A percentile compares a stretch with the other conserved stretches of the same genome.
Evolutionary conservation across 345 rosid species (phyloP).

Genomic region (Eucalyptus paniculata): DNA sequence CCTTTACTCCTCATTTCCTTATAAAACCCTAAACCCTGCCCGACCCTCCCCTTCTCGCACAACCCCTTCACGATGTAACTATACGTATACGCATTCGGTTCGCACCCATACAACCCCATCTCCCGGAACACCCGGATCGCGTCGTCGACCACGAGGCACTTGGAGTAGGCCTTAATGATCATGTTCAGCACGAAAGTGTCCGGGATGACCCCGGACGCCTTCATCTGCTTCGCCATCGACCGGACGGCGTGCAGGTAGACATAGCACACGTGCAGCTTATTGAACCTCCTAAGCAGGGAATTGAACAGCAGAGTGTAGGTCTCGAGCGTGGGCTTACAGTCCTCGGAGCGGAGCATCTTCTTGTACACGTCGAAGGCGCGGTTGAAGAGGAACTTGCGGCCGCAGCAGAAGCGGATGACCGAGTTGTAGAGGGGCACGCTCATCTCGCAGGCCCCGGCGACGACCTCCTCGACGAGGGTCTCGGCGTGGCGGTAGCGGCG

Average conservation of each 20-base stretch:
- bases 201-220: constrained; percentile 64
- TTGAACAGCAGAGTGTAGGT: constrained; percentile 49
- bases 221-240: constrained; percentile 83
- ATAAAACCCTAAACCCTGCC: constrained; percentile 62
- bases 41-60: constrained; percentile 69
- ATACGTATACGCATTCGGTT: constrained; percentile 58
- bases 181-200: constrained; percentile 74
- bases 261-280: constrained; percentile 55
- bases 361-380: constrained; percentile 78
- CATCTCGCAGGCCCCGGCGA: constrained; percentile 76
- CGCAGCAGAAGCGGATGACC: constrained; percentile 64
- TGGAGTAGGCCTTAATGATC: constrained; percentile 78
- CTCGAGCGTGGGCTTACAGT: constrained; percentile 69
- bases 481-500: constrained; percentile 61
- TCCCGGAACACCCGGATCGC: constrained; percentile 59
- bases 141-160: constrained; percentile 68
- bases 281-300: constrained; percentile 64
- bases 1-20: constrained; percentile 63
- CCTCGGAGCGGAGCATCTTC: constrained; percentile 54
- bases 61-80: constrained; percentile 63
- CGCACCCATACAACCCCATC: constrained; percentile 78
- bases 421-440: constrained; percentile 62
- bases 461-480: constrained; percentile 63
- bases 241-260: constrained; percentile 72
- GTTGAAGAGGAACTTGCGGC: constrained; percentile 61